Evolutionary conservation across 495 filamentous ascomycete species (phyloP), one percentile per base, ranked within the genome.

Genomic region (Daldinia childiae): DNA sequence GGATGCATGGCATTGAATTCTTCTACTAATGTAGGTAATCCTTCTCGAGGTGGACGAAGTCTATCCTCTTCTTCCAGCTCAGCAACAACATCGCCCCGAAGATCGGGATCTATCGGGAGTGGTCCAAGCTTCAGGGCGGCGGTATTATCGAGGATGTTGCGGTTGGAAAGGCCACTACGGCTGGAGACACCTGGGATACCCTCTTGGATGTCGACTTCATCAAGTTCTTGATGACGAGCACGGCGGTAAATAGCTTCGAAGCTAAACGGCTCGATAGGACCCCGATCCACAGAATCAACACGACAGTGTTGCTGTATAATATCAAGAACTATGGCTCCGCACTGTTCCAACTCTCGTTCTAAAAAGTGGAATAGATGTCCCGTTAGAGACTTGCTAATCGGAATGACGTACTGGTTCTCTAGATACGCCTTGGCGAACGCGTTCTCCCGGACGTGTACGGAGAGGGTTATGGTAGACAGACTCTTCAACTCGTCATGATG

Each of bases 101-200:
- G 78, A 0, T 94, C 90, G 5, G 84, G 80, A 9, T 98, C 95
- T 86, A 93, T 89, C 0, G 91, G 91, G 58, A 95, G 78, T 39
- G 89, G 90, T 2, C 94, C 96, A 14, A 98, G 88, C 66, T 86
- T 90, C 5, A 98, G 83, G 58, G 85, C 82, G 1, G 89, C 80
- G 24, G 79, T 74, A 32, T 83, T 79, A 41, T 87, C 81, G 43
- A 85, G 90, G 30, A 89, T 86, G 63, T 91, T 89, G 24, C 87
- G 88, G 71, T 94, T 93, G 24, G 90, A 88, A 3, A 94, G 91
- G 0, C 95, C 95, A 1, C 92, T 93, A 26, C 69, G 73, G 9
- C 39, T 51, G 66, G 93, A 90, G 54, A 96, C 90, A 5, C 96
- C 96, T 0, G 93, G 92, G 68, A 99, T 98, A 38, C 95, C 95